These are phyloP conservation scores for Curvularia eragrostidis DNA, from an alignment of 2,329 filamentous ascomycete species.

Conservation along the genomic window DNA sequence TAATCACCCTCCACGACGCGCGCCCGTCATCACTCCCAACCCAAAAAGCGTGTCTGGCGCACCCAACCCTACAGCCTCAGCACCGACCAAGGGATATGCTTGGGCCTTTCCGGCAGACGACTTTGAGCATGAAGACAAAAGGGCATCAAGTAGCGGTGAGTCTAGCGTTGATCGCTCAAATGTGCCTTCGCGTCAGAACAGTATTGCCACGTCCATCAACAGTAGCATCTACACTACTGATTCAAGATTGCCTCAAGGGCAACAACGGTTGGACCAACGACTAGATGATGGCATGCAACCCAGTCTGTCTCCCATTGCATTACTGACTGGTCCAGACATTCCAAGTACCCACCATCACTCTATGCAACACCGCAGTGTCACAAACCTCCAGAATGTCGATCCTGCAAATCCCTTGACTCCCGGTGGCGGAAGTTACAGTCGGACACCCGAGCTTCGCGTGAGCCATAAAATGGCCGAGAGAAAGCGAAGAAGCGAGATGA, in stretches of 20 bases:
- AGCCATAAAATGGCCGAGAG: conserved; percentile 87
- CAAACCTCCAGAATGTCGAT: conserved; percentile 68
- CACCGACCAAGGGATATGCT: conserved; percentile 81
- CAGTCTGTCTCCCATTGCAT: conserved; percentile 9
- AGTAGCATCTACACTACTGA: conserved; percentile 81
- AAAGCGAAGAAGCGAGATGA: conserved; percentile 87
- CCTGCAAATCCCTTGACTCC: conserved; percentile 57
- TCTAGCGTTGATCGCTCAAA: conserved; percentile 59
- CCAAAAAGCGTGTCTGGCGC: conserved; percentile 69
- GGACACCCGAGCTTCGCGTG: conserved; percentile 80
- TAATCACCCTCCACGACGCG: conserved; percentile 60
- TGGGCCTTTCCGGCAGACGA: conserved; percentile 80
- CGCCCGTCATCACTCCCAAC: conserved; percentile 75
- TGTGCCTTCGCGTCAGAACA: conserved; percentile 73
- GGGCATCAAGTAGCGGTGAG: conserved; percentile 57
- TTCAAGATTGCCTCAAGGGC: conserved; percentile 73
- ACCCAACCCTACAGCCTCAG: conserved; percentile 69
- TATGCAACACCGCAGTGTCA: conserved; percentile 75
- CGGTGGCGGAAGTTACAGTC: conserved; percentile 77
- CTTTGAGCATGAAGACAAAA: conserved; percentile 62
- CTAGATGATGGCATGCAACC: conserved; percentile 66
- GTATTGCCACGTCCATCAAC: conserved; percentile 76
- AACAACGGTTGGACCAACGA: conserved; percentile 73
- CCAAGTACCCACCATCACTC: conserved; percentile 72
- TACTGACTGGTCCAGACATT: conserved; percentile 48